Percentiles rank a stretch among this genome's conserved stretches.
phyloP scores from a whole-genome alignment of 495 filamentous ascomycete genomes.

The Daldinia caldariorum region DNA sequence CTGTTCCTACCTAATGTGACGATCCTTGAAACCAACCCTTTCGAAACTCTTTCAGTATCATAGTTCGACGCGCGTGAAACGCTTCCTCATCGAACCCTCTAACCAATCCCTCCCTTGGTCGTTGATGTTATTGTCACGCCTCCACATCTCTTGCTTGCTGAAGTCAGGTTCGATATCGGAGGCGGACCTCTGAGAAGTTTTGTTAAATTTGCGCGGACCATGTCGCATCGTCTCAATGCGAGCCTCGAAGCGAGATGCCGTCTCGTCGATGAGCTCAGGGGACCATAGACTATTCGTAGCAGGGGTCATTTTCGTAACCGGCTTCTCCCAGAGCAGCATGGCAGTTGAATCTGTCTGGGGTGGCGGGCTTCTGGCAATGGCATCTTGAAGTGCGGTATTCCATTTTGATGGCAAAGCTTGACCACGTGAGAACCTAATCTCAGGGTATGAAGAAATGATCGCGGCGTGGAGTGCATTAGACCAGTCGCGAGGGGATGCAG shows the following conservation, averaged over 20 bases:
- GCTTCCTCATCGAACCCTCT: conserved; percentile 43
- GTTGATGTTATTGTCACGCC: background rate
- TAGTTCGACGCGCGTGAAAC: conserved; percentile 43
- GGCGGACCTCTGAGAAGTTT: background rate
- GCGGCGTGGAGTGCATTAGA: conserved; percentile 49
- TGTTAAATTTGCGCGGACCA: conserved; percentile 10
- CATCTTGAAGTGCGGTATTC: conserved; percentile 41
- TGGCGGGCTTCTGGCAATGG: conserved; percentile 33
- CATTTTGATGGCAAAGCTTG: conserved; percentile 37
- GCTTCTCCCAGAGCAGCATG: conserved; percentile 28
- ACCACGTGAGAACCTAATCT: conserved; percentile 36
- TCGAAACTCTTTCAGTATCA: conserved; percentile 34
- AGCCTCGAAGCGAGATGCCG: background rate
- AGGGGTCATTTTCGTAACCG: background rate
- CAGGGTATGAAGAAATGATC: conserved; percentile 43
- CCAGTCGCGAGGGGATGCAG: conserved; percentile 48
- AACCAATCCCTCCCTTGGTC: conserved; percentile 41
- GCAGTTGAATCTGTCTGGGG: conserved; percentile 1
- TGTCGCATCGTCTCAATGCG: background rate
- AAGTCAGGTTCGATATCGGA: conserved; percentile 21
- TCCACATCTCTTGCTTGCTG: conserved; percentile 35
- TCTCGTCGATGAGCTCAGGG: background rate
- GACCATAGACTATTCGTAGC: conserved; percentile 13
- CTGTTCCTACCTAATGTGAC: conserved; percentile 28
- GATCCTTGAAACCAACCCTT: conserved; percentile 17